Evolutionary conservation across 371 early-diverging fungal species (phyloP), one percentile per base, ranked within the genome.

Genomic region (Conidiobolus coronatus): DNA sequence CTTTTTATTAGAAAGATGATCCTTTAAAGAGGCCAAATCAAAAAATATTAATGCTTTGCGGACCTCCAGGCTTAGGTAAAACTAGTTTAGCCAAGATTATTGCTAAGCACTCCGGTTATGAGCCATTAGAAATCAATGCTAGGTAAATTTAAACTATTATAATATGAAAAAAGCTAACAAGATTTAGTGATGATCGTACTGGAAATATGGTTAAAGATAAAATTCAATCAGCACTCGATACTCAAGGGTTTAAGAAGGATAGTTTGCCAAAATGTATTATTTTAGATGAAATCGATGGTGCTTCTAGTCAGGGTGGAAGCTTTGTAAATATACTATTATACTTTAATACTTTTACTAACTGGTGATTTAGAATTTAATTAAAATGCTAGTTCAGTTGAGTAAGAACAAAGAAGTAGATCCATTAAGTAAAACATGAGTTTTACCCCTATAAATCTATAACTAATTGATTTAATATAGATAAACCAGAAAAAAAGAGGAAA

Each of bases 21-120:
- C 50, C 55, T 1, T 43, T 55, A 22, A 53, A 47, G 7, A 48
- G 53, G 9, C 54, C 52, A 22, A 42, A 57, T 23, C 42, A 50
- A 14, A 68, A 79, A 68, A 79, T 97, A 17, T 60, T 94, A 21
- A 54, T 99, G n/a, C 52, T 99, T 18, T 71, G 86, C 5, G 99
- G 99, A 0, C 84, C 89, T 15, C 93, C 99, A 1, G 99, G 99
- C 0, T 68, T 93, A 43, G 99, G 99, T 48, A 99, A 99, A 59
- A 99, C 99, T 0, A 96, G 97, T 0, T 63, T 97, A 52, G 98
- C 94, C 0, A 90, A 94, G 59, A 75, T 98, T 1, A 71, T 87
- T 39, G 94, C 94, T 0, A 67, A 70, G 38, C 89, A 91, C 52
- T 74, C 83, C n/a, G 92, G 92, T 1, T 88, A 96, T 55, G 72